Conservation (phyloP, 2,329 filamentous ascomycete species). For the Rhexocercosporidium sp. region DNA sequence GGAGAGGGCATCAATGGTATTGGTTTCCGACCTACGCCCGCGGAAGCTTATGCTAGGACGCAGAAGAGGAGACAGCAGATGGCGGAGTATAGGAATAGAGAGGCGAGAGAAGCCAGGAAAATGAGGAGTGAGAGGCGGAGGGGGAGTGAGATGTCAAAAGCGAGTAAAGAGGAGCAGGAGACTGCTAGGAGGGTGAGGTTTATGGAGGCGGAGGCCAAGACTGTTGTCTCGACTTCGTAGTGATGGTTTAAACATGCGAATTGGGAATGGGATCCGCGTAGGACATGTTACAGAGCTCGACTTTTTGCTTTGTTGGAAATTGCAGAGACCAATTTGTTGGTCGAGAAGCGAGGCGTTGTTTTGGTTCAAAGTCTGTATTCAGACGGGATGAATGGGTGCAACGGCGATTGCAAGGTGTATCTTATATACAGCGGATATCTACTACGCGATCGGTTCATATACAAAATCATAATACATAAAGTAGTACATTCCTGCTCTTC, state of each 20-base stretch:
- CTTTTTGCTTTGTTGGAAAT: background rate
- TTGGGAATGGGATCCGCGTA: background rate
- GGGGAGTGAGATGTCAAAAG: conserved; percentile 25
- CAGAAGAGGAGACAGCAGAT: conserved; percentile 65
- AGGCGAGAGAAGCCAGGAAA: conserved; percentile 65
- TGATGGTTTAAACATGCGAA: background rate
- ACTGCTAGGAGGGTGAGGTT: conserved; percentile 40
- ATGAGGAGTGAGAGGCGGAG: conserved; percentile 58
- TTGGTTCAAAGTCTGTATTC: background rate
- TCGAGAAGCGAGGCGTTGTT: background rate
- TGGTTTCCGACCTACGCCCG: conserved; percentile 68
- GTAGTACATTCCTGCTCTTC: background rate
- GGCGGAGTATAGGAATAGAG: conserved; percentile 64
- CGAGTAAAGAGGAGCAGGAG: conserved; percentile 29
- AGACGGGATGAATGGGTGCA: background rate
- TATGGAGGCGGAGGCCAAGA: conserved; percentile 29
- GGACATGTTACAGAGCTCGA: conserved; percentile 3
- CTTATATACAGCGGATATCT: conserved; percentile 5
- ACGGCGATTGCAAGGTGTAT: background rate
- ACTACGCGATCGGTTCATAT: background rate
- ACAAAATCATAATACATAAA: conserved; percentile 8
- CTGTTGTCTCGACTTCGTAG: conserved; percentile 25
- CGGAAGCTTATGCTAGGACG: conserved; percentile 61
- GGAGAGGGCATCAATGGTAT: conserved; percentile 71
- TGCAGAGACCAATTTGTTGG: no score